Percentiles rank a stretch among this genome's conserved stretches.
Conservation (phyloP, 768 basidiomycete species). For the Stropharia rugosoannulata region DNA sequence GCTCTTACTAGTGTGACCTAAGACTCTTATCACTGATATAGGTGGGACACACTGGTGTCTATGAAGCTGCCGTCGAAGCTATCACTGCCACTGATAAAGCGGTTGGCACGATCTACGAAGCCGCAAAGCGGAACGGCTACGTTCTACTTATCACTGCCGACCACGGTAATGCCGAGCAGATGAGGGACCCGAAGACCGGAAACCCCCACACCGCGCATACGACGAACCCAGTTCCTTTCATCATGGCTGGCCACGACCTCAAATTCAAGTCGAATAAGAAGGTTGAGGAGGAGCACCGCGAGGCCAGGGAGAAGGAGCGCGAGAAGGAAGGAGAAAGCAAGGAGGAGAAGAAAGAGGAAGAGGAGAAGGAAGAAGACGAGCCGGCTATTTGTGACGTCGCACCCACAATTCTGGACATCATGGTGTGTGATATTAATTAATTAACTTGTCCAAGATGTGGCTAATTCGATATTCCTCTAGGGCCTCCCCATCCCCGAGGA, state of each 20-base stretch:
- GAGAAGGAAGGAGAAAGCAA: conserved; percentile 35
- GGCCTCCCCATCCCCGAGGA: conserved; percentile 71
- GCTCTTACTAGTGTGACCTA: background rate
- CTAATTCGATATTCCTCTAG: conserved; percentile 21
- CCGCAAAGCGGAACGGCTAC: conserved; percentile 84
- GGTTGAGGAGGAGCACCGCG: conserved; percentile 58
- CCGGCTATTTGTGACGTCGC: conserved; percentile 90
- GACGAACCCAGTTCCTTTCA: conserved; percentile 89
- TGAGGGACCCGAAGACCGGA: conserved; percentile 81
- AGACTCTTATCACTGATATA: conserved; percentile 18
- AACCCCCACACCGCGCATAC: conserved; percentile 92
- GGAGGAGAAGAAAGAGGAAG: conserved; percentile 38
- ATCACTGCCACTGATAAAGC: conserved; percentile 88
- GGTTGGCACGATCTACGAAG: conserved; percentile 83
- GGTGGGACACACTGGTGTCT: conserved; percentile 92
- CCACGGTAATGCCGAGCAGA: conserved; percentile 96
- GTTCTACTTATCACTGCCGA: conserved; percentile 88
- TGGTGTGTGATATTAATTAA: conserved; percentile 38
- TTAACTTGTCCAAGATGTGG: no score
- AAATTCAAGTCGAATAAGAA: conserved; percentile 54
- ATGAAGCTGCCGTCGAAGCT: conserved; percentile 88
- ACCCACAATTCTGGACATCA: conserved; percentile 78
- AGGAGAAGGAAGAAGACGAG: conserved; percentile 53
- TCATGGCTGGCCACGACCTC: conserved; percentile 71
- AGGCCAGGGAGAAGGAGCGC: conserved; percentile 42